A percentile compares a stretch with the other conserved stretches of the same genome.
phyloP scores from a whole-genome alignment of 441 rosid genomes.

The Capsella rubella region DNA sequence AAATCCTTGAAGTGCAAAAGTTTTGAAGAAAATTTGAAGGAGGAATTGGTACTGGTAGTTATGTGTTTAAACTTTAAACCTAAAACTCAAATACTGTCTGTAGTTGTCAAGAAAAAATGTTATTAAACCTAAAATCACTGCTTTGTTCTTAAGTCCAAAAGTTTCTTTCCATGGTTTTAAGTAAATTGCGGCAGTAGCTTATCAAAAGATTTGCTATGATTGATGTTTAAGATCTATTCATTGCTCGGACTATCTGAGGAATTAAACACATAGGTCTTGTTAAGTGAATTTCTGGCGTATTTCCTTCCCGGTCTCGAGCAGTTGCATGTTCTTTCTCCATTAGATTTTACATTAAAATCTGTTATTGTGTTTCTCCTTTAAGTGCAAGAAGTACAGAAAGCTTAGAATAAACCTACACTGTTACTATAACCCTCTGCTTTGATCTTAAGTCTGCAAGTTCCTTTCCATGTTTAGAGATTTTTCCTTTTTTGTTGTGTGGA shows the following conservation, averaged over 20 bases:
- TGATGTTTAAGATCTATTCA: not conserved
- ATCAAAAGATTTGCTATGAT: not conserved
- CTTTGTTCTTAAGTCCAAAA: not conserved
- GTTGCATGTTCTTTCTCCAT: constrained; percentile 12
- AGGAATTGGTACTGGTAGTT: not conserved
- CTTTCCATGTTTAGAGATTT: not conserved
- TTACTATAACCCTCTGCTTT: not conserved
- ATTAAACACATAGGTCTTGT: constrained; percentile 15
- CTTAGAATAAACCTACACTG: not conserved
- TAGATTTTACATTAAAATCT: constrained; percentile 10
- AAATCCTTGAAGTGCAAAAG: no score
- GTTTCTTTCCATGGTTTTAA: not conserved
- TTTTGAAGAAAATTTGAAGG: no score
- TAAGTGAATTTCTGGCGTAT: not conserved
- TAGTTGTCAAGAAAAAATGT: not conserved
- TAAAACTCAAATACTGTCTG: not conserved
- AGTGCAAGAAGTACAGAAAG: not conserved
- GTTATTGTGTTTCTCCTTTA: not conserved
- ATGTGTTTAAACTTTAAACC: not conserved
- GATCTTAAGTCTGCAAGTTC: constrained; percentile 1
- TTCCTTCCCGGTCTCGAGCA: constrained; percentile 7
- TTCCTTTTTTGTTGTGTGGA: not conserved
- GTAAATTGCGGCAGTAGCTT: not conserved
- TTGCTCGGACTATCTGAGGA: not conserved
- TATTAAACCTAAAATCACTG: not conserved